Base-by-base conservation (phyloP, 2,329 filamentous ascomycete species). In the Hypoxylon sp. region DNA sequence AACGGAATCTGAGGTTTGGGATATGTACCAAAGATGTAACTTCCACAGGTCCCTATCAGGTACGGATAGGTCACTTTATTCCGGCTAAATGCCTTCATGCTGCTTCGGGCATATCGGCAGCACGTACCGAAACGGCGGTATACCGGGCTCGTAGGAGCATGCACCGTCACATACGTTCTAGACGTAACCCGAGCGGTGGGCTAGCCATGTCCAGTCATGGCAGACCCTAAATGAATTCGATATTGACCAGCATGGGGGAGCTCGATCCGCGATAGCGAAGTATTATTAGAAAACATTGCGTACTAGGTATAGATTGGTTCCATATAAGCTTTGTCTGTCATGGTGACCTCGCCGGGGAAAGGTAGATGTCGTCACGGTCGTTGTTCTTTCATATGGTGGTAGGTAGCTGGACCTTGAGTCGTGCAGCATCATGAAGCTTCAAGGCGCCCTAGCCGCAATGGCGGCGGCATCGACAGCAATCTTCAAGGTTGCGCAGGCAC, bases 121-220 rank as follows among this genome's bases (percentile, higher is more conserved):
- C 45, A n/a, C 63, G 63, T 52, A 34, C 63, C 63, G 63, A 38
- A 30, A 38, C 48, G 30, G 55, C 48, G 63, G 63, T 63, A 41
- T 53, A 21, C 53, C 48, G 41, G 11, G 10, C 14, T 11, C 34
- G 17, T 46, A 34, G 6, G 13, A 53, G 43, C 52, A 53, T 43
- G 48, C 14, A 32, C n/a, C 25, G 9, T 62, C 23, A 30, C 10
- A 13, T 58, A 3, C 21, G 17, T 5, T 25, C 14, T 38, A 48
- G 11, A 48, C 19, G 52, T 51, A 36, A 25, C 23, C 48, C 52
- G 36, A 58, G 34, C 9, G 23, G 36, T 46, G 36, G 46, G 36
- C 7, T 23, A 9, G 13, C n/a, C 19, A 11, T 10, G 36, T 46
- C 60, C 46, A 58, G 60, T 58, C 14, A 23, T 14, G 3, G 6